Base-by-base conservation (phyloP, 1,284 basidiomycete genomes). In the Ganoderma sinense region DNA sequence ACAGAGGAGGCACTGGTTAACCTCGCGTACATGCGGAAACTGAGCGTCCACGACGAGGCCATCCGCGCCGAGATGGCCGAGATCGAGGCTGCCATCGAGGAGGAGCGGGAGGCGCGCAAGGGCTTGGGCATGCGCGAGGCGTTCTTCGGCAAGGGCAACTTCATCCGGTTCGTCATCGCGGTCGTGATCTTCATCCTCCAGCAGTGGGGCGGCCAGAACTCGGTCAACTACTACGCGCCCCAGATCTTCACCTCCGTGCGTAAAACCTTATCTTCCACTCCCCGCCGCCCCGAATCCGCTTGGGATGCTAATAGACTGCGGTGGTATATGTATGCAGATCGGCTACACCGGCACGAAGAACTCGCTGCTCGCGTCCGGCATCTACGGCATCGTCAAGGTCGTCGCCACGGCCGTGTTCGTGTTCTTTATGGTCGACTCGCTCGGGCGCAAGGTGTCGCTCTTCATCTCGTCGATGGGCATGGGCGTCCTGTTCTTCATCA, bases 301-400 rank as follows among this genome's bases (percentile, higher is more conserved):
- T 11, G 4, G 4, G 14, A 23, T 8, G 6, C 14, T 26, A n/a
- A 20, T 2, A 18, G 18, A 40, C 20, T 80, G 58, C 73, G 23
- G 11, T 29, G 45, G n/a, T n/a, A n/a, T n/a, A n/a, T n/a, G n/a
- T n/a, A n/a, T 8, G 5, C 62, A 85, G 87, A 93, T 94, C 74
- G 92, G 92, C 10, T 93, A 89, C 78, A 85, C 83, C 1, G 88
- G 87, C 26, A 83, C 84, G 2, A 86, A 85, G 64, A 87, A 86
- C 74, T 88, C 89, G 6, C 85, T 96, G 2, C 87, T 96, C 68
- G 93, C 94, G 2, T 93, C 91, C 11, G 94, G 94, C 31, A 88
- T 96, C 66, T 96, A 96, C 76, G 94, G 94, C 66, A 85, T 94
- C 77, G 86, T 94, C 78, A 91, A 94, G 78, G 85, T 94, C 65